These are phyloP conservation scores for Delphinella strobiligena DNA, from an alignment of 2,329 filamentous ascomycete species.

Conservation along the genomic window DNA sequence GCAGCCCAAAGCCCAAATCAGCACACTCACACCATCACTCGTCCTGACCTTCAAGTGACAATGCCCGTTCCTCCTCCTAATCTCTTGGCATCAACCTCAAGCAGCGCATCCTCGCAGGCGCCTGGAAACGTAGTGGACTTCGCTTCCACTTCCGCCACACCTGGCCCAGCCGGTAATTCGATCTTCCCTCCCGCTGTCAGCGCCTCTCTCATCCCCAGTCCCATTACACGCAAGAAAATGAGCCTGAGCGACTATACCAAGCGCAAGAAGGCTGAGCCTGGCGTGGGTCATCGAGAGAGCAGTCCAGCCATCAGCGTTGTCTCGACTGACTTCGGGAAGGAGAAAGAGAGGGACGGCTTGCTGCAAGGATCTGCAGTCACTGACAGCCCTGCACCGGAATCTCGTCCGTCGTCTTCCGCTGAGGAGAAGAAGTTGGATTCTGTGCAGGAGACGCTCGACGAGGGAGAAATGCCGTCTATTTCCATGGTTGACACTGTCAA, in stretches of 20 bases:
- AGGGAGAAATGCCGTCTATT: not conserved
- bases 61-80: too few relatives aligned
- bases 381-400: not conserved
- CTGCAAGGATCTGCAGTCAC: not conserved
- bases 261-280: constrained; percentile 23
- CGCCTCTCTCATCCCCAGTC: constrained; percentile 28
- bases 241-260: constrained; percentile 40
- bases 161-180: constrained; percentile 9
- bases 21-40: too few relatives aligned
- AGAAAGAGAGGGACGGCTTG: not conserved
- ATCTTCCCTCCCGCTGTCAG: constrained; percentile 26
- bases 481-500: not conserved
- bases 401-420: not conserved
- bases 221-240: constrained; percentile 35
- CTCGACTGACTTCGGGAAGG: too few relatives aligned
- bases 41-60: too few relatives aligned
- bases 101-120: too few relatives aligned
- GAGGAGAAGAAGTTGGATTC: not conserved
- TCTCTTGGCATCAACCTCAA: too few relatives aligned
- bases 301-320: not conserved
- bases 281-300: not conserved
- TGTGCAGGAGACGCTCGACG: not conserved
- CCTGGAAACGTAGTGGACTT: too few relatives aligned
- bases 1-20: constrained; percentile 8
- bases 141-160: constrained; percentile 11